Evolutionary conservation across 139 green algal genomes (phyloP).

Genomic region (Raphidocelis subcapitata): DNA sequence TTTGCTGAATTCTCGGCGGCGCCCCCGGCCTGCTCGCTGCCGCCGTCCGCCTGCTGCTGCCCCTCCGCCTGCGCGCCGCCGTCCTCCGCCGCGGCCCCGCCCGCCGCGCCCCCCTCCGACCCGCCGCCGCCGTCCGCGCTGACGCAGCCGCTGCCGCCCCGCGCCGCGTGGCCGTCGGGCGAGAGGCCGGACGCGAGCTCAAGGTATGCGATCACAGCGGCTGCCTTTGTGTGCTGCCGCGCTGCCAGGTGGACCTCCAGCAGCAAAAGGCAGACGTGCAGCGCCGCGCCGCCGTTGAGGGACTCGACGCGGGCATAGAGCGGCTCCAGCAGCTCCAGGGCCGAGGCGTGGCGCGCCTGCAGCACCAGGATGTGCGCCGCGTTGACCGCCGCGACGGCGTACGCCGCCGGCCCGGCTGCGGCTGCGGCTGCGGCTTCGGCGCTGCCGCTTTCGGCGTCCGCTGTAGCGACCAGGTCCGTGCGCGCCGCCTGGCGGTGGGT

Average conservation of each 20-base stretch:
- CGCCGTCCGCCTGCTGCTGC: too few relatives aligned
- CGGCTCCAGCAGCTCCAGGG: constrained; percentile 14
- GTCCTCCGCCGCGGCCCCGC: background rate
- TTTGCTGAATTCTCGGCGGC: too few relatives aligned
- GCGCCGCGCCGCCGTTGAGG: constrained; percentile 5
- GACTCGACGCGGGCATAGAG: constrained; percentile 3
- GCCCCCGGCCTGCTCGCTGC: too few relatives aligned
- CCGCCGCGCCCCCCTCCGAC: background rate
- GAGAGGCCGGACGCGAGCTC: background rate
- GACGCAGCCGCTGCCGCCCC: background rate
- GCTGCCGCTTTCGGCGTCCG: too few relatives aligned
- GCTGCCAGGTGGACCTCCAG: constrained; percentile 22
- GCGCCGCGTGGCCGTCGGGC: background rate
- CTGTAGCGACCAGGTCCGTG: too few relatives aligned
- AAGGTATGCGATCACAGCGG: constrained; percentile 11
- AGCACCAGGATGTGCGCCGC: background rate
- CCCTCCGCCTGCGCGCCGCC: background rate
- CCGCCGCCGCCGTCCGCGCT: background rate
- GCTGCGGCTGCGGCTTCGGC: background rate
- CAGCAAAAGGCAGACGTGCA: constrained; percentile 22
- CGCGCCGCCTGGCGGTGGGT: too few relatives aligned
- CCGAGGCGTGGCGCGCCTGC: constrained; percentile 19
- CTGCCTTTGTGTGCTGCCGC: constrained; percentile 20
- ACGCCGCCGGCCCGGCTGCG: background rate
- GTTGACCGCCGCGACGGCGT: constrained; percentile 1